Evolutionary conservation across 192 early-diverging fungal species (phyloP), one percentile per base, ranked within the genome.

Genomic region (Backusella parvicylindrica): DNA sequence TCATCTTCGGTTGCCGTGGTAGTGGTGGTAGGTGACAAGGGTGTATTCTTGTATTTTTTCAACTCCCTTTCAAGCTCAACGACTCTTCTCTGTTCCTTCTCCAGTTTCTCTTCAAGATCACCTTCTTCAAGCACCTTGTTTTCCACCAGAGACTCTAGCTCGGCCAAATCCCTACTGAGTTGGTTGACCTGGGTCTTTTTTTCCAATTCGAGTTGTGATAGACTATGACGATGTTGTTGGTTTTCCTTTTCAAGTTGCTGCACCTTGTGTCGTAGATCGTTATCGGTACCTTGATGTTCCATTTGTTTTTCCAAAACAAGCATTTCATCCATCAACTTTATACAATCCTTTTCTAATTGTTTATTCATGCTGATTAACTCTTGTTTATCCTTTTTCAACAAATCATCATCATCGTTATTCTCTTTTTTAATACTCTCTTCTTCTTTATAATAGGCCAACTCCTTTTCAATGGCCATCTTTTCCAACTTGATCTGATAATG

Each of bases 261-360:
- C 8, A 77, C 2, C 12, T 11, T 36, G 0, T 12, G 9, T 2
- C 18, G 30, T n/a, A 38, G 4, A 6, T 32, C 49, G 0, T 13
- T 21, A 6, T 16, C 31, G 31, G 40, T 74, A 47, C 26, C 33
- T 16, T 41, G 37, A 28, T 60, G 26, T 8, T 50, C 43, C 18
- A 41, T 28, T 76, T 92, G 89, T 0, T 83, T 81, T 50, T 86
- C 88, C 70, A 94, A 77, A 56, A 82, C 77, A 70, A 93, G 91
- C 70, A 92, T 85, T 70, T 94, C 93, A 26, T 92, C 91, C 77
- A 91, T 89, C 36, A 94, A 80, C 53, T 90, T 87, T 56, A 90
- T 79, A 77, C 89, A 91, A 79, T 92, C 92, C 28, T 86, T 83
- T 72, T 94, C 93, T n/a, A 92, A 84, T 75, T 88, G 88, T 49